Base-by-base conservation (phyloP, 257 asterid genomes). In the Solanum piurae region DNA sequence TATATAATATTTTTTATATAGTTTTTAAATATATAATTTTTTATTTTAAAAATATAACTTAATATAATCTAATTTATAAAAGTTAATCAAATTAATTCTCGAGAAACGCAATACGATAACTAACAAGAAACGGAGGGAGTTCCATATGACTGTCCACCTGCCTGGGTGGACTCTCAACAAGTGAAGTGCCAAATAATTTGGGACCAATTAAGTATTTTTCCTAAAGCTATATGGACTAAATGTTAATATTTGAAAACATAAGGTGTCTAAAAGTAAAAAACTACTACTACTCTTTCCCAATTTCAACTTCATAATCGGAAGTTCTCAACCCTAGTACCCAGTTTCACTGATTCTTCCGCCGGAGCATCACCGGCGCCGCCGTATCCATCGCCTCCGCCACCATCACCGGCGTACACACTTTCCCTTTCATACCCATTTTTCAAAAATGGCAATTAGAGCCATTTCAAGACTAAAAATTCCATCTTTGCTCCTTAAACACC, bases 381-480 rank as follows among this genome's bases (percentile, higher is more conserved):
- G 16, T 34, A 18, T 40, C 66, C 38, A 8, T 62, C 66, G 14
- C 14, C 25, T 49, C 55, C 33, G 8, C 18, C 29, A 1, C 33
- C 83, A 37, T 33, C 34, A 6, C 60, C 62, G 0, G 14, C 16
- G 5, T 12, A 76, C 23, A 12, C 36, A 40, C 60, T 40, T 27
- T 77, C 37, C 62, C 84, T 34, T 12, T 77, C 84, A 42, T 77
- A 25, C 37, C 14, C 1, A 79, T 14, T 14, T 79, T 5, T 9
- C 23, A 1, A 27, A 46, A 86, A 86, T 86, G 88, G 14, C 84
- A 62, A 29, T 23, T 46, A 72, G 88, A 72, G n/a, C 83, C 1
- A 46, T 86, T 36, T 46, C 88, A 72, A 72, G 71, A 69, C 33
- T 77, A 55, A 86, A 72, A 72, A 5, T 72, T 14, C 46, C 82